Conservation (phyloP, 805 yeast genomes). For the Komagataella mondaviorum region DNA sequence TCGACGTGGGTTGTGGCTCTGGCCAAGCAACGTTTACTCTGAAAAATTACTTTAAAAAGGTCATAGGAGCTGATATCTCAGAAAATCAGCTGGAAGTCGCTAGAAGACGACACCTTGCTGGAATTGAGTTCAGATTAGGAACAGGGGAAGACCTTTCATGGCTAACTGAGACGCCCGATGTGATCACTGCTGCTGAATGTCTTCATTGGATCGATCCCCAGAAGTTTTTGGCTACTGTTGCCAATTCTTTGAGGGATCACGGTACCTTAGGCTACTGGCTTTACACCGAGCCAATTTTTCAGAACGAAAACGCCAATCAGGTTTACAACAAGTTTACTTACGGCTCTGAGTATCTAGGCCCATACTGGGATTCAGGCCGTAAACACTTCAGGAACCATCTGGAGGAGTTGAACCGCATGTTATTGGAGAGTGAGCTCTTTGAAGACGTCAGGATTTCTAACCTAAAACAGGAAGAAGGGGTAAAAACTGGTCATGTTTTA, state of each 20-base stretch:
- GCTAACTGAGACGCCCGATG: constrained; percentile 21
- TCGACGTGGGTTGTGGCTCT: constrained; percentile 76
- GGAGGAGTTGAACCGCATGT: constrained; percentile 15
- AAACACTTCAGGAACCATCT: constrained; percentile 20
- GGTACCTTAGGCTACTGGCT: constrained; percentile 61
- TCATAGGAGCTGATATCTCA: constrained; percentile 55
- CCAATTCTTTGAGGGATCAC: constrained; percentile 34
- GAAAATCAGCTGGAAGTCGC: constrained; percentile 40
- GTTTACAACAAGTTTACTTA: constrained; percentile 38
- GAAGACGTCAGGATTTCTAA: constrained; percentile 14
- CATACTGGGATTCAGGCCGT: constrained; percentile 34
- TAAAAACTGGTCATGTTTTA: background rate
- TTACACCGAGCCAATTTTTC: constrained; percentile 49
- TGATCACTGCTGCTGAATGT: constrained; percentile 67
- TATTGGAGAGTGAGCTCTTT: background rate
- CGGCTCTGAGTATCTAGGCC: constrained; percentile 34
- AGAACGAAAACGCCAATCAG: constrained; percentile 34
- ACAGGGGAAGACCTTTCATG: constrained; percentile 14
- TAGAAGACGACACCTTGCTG: constrained; percentile 2
- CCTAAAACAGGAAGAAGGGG: background rate
- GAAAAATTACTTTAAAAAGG: constrained; percentile 26
- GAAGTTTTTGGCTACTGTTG: constrained; percentile 34
- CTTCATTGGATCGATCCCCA: constrained; percentile 66
- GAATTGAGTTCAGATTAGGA: constrained; percentile 10
- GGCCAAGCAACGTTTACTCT: constrained; percentile 58